Conservation (phyloP, 1,284 basidiomycete species). For the Apiotrichum akiyoshidainum region DNA sequence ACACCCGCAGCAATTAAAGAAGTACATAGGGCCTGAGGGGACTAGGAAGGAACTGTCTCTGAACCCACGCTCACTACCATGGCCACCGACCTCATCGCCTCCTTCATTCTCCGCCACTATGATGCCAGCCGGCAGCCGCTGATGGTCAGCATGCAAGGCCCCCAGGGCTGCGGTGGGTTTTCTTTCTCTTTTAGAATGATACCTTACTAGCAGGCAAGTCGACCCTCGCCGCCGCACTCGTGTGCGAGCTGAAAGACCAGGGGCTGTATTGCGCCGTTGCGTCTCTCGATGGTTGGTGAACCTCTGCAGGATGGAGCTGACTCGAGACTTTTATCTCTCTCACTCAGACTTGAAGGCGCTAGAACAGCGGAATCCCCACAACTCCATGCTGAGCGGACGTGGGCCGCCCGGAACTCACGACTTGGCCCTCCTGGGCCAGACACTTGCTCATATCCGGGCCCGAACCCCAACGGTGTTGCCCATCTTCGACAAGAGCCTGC, state of each 20-base stretch:
- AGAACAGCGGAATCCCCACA: constrained; percentile 28
- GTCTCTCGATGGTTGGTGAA: constrained; percentile 22
- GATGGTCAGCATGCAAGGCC: constrained; percentile 18
- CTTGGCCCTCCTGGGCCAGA: constrained; percentile 3
- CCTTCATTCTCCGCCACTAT: background rate
- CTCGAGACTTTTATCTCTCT: constrained; percentile 34
- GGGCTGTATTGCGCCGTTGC: constrained; percentile 19
- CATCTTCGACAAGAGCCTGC: constrained; percentile 76
- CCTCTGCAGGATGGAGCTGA: background rate
- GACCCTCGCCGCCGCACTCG: constrained; percentile 18
- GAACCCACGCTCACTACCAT: background rate
- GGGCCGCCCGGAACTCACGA: constrained; percentile 46
- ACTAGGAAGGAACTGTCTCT: too few species aligned
- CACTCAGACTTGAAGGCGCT: constrained; percentile 27
- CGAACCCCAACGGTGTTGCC: background rate
- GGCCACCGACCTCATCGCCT: constrained; percentile 6
- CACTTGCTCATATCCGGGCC: background rate
- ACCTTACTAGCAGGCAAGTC: constrained; percentile 18
- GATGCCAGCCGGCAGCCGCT: background rate
- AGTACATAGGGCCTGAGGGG: too few species aligned
- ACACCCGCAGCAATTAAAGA: too few species aligned
- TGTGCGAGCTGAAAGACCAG: constrained; percentile 7
- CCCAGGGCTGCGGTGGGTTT: constrained; percentile 19
- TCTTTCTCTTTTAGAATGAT: background rate
- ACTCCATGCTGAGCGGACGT: constrained; percentile 34